phyloP scores from a whole-genome alignment of 1,284 basidiomycete genomes.

The Peniophora sp. region DNA sequence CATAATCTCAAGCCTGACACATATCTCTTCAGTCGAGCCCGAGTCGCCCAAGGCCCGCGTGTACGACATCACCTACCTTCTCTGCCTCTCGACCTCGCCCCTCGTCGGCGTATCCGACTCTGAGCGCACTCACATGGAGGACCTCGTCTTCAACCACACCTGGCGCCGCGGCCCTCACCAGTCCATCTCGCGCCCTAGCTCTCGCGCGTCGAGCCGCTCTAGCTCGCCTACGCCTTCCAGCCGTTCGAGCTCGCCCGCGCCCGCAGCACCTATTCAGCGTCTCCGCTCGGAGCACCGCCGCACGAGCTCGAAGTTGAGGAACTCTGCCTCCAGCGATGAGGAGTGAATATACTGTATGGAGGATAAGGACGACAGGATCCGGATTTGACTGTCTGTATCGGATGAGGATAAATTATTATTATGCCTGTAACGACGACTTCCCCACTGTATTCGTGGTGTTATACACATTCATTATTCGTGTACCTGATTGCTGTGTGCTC shows the following conservation, averaged over 20 bases:
- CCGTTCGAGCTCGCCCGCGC: neutral
- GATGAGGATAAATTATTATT: neutral
- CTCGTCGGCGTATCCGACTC: neutral
- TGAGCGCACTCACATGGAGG: neutral
- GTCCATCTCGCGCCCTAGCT: neutral
- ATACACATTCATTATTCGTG: neutral
- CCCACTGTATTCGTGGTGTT: neutral
- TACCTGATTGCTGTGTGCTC: too few species aligned
- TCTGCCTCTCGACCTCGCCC: neutral
- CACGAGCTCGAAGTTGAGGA: neutral
- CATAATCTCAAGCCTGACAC: neutral
- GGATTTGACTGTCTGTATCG: too few species aligned
- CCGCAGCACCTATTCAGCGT: neutral
- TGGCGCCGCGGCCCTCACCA: slow-evolving; percentile 1
- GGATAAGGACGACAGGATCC: too few species aligned
- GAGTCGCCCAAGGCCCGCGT: neutral
- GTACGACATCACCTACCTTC: neutral
- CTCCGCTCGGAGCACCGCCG: neutral
- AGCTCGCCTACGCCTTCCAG: neutral
- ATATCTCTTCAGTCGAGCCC: neutral
- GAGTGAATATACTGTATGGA: too few species aligned
- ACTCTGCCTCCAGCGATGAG: neutral
- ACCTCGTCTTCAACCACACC: neutral
- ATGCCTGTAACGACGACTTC: neutral
- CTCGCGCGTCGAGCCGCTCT: neutral